Base-by-base conservation (phyloP, 2,329 filamentous ascomycete genomes). In the Aspergillus transmontanensis region DNA sequence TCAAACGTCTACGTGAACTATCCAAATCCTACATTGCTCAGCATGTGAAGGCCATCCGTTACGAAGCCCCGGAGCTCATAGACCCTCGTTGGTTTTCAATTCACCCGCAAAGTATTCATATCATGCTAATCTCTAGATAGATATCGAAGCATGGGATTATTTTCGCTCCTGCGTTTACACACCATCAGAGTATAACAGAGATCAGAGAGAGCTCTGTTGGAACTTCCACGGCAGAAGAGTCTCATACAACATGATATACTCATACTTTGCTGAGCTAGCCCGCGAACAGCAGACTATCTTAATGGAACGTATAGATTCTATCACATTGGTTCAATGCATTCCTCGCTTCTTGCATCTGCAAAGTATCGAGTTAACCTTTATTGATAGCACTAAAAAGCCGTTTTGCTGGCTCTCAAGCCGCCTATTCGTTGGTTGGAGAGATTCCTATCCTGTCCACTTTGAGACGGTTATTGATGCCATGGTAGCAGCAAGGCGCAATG, bases 351-450 rank as follows among this genome's bases (percentile, higher is more conserved):
- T 56, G 32, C 30, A 56, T 39, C 36, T 56, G 53, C 14, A 56
- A 39, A 23, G 53, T 41, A 56, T 56, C 21, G 53, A 56, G 32
- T 34, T 56, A 10, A 12, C 21, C 53, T 56, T 56, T 14, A 39
- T 41, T 56, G 32, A 56, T 56, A 56, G 32, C n/a, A 56, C 32
- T 14, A 57, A 51, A 43, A 46, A 60, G 43, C 61, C 51, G 48
- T 63, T 63, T 34, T 28, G n/a, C 32, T 63, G 53, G 61, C 30
- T 63, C 50, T 28, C 36, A 10, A 26, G 57, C 21, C 57, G 53
- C 28, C 14, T 60, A n/a, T 63, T 59, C 43, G 2, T 63, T n/a
- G 61, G 60, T 21, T 59, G n/a, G 41, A 60, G 51, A 51, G 50
- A 60, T 45, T 63, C 61, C 11, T 63, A 57, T 54, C 61, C 45